Evolutionary conservation across 2,329 filamentous ascomycete species (phyloP).

Genomic region (Cryphonectria carpinicola): DNA sequence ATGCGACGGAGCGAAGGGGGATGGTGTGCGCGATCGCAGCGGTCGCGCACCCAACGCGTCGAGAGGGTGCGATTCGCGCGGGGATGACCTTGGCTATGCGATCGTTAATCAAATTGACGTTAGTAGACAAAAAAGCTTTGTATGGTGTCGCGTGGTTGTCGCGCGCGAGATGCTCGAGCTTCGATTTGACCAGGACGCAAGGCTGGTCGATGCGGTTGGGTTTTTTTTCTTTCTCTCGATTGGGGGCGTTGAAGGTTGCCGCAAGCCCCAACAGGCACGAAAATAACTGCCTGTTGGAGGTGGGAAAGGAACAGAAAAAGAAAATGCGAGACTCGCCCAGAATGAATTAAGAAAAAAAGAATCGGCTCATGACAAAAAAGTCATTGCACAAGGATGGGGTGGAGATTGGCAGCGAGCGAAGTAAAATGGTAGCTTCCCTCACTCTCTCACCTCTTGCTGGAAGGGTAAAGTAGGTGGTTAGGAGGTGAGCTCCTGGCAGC

Average conservation of each 20-base stretch:
- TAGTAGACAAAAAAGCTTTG: neutral
- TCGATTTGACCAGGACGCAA: conserved; percentile 7
- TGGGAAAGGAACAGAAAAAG: conserved; percentile 12
- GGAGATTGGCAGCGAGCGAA: neutral
- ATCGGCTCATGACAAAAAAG: conserved; percentile 19
- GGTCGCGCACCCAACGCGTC: conserved; percentile 40
- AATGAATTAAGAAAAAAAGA: conserved; percentile 19
- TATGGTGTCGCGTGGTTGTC: conserved; percentile 10
- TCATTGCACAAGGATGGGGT: conserved; percentile 13
- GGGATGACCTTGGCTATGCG: conserved; percentile 11
- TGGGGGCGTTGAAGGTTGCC: conserved; percentile 6
- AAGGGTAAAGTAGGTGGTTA: conserved; percentile 13
- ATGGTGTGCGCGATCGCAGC: conserved; percentile 29
- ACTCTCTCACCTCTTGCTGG: conserved; percentile 10
- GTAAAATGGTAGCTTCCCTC: conserved; percentile 4
- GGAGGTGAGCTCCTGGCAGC: conserved; percentile 18
- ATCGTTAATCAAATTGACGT: conserved; percentile 19
- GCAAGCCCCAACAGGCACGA: neutral
- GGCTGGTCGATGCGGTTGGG: conserved; percentile 2
- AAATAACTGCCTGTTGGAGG: neutral
- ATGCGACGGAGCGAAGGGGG: conserved; percentile 22
- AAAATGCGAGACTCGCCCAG: conserved; percentile 22
- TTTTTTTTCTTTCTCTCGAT: conserved; percentile 16
- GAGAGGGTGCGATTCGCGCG: conserved; percentile 14
- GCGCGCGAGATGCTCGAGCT: conserved; percentile 15